Base-by-base conservation (phyloP, 2,329 filamentous ascomycete genomes). In the Fusarium sp. region DNA sequence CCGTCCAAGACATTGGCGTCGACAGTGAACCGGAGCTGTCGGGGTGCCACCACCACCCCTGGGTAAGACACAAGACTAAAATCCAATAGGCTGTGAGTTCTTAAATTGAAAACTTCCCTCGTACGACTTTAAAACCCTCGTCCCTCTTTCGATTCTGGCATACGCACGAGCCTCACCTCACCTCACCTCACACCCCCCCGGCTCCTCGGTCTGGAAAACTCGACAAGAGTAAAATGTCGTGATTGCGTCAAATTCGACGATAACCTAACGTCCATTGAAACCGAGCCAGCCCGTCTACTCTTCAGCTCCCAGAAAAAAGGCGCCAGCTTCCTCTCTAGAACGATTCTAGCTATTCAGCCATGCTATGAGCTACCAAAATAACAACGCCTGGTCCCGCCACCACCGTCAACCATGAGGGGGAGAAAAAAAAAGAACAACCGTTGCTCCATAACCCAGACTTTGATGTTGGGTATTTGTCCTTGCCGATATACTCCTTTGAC, bases 401-500 rank as follows among this genome's bases (percentile, higher is more conserved):
- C 40, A 29, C 44, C 44, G 5, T 11, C 16, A 4, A n/a, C 24
- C 24, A 31, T 31, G 27, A 51, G 27, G 27, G 11, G 10, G 11
- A 11, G 10, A 2, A 60, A 65, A 49, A 64, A 65, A 65, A 49
- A 62, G 36, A 51, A 35, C 40, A 61, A 20, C 38, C 59, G 51
- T 49, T 67, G 66, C 60, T 67, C 66, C 66, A 62, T 14, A 62
- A 62, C 67, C 61, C 59, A 73, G 44, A 66, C 60, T n/a, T n/a
- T 38, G 35, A 67, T 69, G 70, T 62, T 55, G 67, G 71, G 64
- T 72, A 73, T 73, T 57, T 57, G 46, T 40, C 71, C 64, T 65
- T 73, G 68, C 71, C 64, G 29, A 69, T 66, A 46, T 69, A 73
- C 71, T 73, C 71, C 68, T 66, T 74, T 75, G 67, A 74, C 57